Base-by-base conservation (phyloP, 2,329 filamentous ascomycete genomes). In the Fusarium mangiferae region DNA sequence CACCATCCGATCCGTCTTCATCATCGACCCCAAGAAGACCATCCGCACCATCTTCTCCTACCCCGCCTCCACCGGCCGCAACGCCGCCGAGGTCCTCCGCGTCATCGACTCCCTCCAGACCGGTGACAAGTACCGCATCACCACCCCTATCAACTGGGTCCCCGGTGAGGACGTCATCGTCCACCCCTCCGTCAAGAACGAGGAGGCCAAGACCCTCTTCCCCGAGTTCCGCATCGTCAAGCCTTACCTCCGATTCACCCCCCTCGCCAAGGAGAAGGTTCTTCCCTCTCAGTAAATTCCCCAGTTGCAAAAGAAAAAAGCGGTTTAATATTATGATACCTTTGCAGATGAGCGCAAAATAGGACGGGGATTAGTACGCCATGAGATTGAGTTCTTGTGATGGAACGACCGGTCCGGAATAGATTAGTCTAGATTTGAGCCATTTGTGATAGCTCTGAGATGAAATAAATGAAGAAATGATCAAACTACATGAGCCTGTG, bases 11-110 rank as follows among this genome's bases (percentile, higher is more conserved):
- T 94, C 93, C 78, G 95, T 98, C 81, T 98, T 97, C 89, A 88
- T 98, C 85, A 96, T 98, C 83, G 95, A 98, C 87, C 95, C 95
- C 74, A 91, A 90, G 84, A 98, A 97, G 91, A 96, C 92, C 84
- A 96, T 98, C 85, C 92, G 95, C 79, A 91, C 95, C 82, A 97
- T 94, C 83, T 93, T 98, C 87, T 92, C 93, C 81, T 98, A 98
- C 88, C 95, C 95, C 48, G 95, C 95, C 70, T 95, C 93, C 67
- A 97, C 94, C 51, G 95, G 95, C 84, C 91, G 93, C 81, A 95
- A 95, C 88, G 91, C 92, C 72, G 88, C 90, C 77, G 93, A 95
- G 88, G 91, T 95, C 59, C 90, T 95, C 78, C 91, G 93, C 80
- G 91, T 94, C 76, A 85, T 95, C 82, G 92, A 95, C 87, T 93